A percentile compares a stretch with the other conserved stretches of the same genome.
phyloP scores from a whole-genome alignment of 495 filamentous ascomycete genomes.

The Daldinia decipiens region DNA sequence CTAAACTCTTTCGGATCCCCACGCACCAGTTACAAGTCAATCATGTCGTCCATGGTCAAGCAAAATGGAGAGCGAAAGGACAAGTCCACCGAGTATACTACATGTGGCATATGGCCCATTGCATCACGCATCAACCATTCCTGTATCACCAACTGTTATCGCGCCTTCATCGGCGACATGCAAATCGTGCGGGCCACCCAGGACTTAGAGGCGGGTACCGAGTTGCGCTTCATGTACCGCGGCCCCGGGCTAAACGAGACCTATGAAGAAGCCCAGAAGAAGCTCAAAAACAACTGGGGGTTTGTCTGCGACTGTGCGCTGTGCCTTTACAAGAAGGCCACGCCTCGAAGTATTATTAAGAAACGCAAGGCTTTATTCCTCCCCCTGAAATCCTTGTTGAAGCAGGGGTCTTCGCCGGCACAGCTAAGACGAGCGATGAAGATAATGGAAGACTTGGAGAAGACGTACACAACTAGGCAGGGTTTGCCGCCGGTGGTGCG shows the following conservation, averaged over 20 bases:
- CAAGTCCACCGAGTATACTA: constrained; percentile 18
- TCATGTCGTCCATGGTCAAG: background rate
- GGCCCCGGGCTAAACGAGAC: constrained; percentile 29
- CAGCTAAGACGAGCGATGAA: constrained; percentile 33
- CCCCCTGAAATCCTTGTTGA: background rate
- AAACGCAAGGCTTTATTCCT: constrained; percentile 1
- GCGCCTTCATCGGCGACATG: constrained; percentile 69
- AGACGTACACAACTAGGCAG: constrained; percentile 48
- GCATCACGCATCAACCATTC: constrained; percentile 68
- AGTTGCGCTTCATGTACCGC: constrained; percentile 37
- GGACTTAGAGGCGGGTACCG: constrained; percentile 52
- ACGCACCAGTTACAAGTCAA: constrained; percentile 34
- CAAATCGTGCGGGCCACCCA: constrained; percentile 63
- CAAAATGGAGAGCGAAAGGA: background rate
- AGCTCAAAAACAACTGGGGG: constrained; percentile 51
- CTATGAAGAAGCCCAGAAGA: constrained; percentile 22
- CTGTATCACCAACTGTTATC: constrained; percentile 58
- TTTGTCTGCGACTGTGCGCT: constrained; percentile 57
- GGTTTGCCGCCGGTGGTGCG: constrained; percentile 51
- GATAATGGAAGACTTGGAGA: constrained; percentile 36
- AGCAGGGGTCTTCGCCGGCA: background rate
- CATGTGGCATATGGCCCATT: constrained; percentile 58
- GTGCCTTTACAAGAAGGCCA: constrained; percentile 47
- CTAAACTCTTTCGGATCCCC: constrained; percentile 60
- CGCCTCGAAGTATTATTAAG: constrained; percentile 8